Conservation (phyloP, 1,284 basidiomycete genomes). For the Thelephora terrestris region DNA sequence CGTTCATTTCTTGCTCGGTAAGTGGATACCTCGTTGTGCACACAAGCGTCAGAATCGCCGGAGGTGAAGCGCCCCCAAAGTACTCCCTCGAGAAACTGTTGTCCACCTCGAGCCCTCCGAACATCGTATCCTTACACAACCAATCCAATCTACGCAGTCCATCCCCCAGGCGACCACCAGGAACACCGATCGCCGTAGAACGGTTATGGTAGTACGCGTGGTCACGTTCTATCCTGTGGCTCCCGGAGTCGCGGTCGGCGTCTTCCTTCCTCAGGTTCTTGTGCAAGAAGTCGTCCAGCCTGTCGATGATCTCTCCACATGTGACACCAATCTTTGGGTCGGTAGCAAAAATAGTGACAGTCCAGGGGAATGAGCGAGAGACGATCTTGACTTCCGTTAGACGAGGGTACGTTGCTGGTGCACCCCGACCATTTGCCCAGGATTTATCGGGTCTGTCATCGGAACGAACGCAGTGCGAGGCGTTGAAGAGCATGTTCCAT, state of each 20-base stretch:
- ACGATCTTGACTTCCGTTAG: slow-evolving; percentile 41
- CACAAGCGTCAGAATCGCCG: slow-evolving; percentile 50
- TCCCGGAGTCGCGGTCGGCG: slow-evolving; percentile 30
- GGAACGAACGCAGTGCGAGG: slow-evolving; percentile 51
- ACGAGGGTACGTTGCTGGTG: slow-evolving; percentile 68
- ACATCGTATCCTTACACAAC: slow-evolving; percentile 44
- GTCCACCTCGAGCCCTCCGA: slow-evolving; percentile 46
- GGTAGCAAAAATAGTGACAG: slow-evolving; percentile 41
- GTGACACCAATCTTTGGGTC: slow-evolving; percentile 49
- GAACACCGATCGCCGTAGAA: slow-evolving; percentile 47
- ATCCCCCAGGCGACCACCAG: slow-evolving; percentile 52
- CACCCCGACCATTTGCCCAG: slow-evolving; percentile 56
- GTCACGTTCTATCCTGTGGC: slow-evolving; percentile 30
- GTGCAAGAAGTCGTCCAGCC: slow-evolving; percentile 39
- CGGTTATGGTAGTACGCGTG: slow-evolving; percentile 54
- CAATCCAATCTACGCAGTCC: slow-evolving; percentile 57
- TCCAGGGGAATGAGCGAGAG: slow-evolving; percentile 48
- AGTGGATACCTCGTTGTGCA: slow-evolving; percentile 38
- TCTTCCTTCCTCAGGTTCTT: slow-evolving; percentile 40
- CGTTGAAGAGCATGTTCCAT: slow-evolving; percentile 67
- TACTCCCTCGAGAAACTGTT: slow-evolving; percentile 33
- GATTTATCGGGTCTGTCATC: slow-evolving; percentile 46
- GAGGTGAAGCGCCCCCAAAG: slow-evolving; percentile 35
- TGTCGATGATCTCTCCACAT: slow-evolving; percentile 62
- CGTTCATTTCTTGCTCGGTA: slow-evolving; percentile 39